Evolutionary conservation across 2,329 filamentous ascomycete species (phyloP).

Genomic region (Diplodia intermedia): DNA sequence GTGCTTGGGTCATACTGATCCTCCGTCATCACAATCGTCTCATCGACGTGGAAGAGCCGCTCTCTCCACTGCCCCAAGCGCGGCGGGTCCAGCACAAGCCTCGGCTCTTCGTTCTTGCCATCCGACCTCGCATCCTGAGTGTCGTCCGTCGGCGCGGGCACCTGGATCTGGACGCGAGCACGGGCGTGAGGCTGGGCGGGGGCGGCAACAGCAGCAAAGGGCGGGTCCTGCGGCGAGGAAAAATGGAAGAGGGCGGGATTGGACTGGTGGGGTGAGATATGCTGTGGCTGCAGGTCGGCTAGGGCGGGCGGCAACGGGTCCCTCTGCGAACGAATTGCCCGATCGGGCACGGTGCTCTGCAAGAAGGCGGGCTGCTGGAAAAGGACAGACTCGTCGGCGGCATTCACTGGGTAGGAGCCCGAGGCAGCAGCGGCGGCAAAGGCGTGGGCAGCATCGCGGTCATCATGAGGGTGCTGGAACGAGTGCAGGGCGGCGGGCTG

Average conservation of each 20-base stretch:
- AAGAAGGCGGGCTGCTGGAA: slow-evolving; percentile 23
- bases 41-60: slow-evolving; percentile 76
- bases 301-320: slow-evolving; percentile 46
- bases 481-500: slow-evolving; percentile 41
- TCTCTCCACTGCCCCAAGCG: slow-evolving; percentile 73
- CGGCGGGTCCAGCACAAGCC: slow-evolving; percentile 70
- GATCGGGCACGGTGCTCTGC: slow-evolving; percentile 30
- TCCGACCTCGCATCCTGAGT: slow-evolving; percentile 47
- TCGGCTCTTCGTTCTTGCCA: slow-evolving; percentile 61
- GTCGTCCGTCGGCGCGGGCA: neutral
- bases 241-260: slow-evolving; percentile 36
- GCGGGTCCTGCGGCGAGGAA: slow-evolving; percentile 34
- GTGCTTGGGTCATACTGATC: slow-evolving; percentile 65
- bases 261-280: slow-evolving; percentile 36
- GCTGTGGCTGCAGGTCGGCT: slow-evolving; percentile 37
- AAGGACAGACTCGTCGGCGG: slow-evolving; percentile 41
- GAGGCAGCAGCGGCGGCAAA: slow-evolving; percentile 40
- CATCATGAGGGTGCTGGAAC: slow-evolving; percentile 40
- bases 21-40: slow-evolving; percentile 73
- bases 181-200: neutral
- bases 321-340: slow-evolving; percentile 37
- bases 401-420: slow-evolving; percentile 47
- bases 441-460: slow-evolving; percentile 10
- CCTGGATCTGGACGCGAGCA: slow-evolving; percentile 11
- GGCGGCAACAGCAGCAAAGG: neutral